phyloP scores from a whole-genome alignment of 23 red algal species.

The Gracilaria vermiculophylla region DNA sequence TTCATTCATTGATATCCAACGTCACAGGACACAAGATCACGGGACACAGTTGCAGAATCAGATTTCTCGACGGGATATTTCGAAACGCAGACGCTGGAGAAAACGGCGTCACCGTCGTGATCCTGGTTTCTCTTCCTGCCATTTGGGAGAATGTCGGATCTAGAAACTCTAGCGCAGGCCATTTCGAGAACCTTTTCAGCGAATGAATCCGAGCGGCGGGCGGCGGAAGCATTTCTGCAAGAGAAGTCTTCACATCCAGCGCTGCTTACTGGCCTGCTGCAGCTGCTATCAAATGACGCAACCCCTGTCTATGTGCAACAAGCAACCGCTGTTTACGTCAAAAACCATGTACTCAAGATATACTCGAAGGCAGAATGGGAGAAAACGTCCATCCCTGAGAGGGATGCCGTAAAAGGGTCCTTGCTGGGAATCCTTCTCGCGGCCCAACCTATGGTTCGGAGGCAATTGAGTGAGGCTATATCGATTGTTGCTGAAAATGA shows the following conservation, averaged over 20 bases:
- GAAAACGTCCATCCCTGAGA: slow-evolving; percentile 1
- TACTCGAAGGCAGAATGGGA: slow-evolving; percentile 70
- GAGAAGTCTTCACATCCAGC: slow-evolving; percentile 40
- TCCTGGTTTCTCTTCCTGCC: background rate
- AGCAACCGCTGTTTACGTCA: slow-evolving; percentile 89
- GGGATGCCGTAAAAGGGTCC: slow-evolving; percentile 54
- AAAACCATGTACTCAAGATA: slow-evolving; percentile 70
- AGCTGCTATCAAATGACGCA: slow-evolving; percentile 57
- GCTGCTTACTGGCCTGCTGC: slow-evolving; percentile 69
- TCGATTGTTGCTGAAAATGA: slow-evolving; percentile 78
- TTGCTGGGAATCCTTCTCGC: slow-evolving; percentile 55
- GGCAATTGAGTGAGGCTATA: slow-evolving; percentile 74
- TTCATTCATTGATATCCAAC: too few relatives aligned
- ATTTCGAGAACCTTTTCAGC: slow-evolving; percentile 87
- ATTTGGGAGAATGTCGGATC: slow-evolving; percentile 4
- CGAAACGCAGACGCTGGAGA: background rate
- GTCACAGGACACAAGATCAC: too few relatives aligned
- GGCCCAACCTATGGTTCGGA: slow-evolving; percentile 51
- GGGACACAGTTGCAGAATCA: too few relatives aligned
- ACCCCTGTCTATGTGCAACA: slow-evolving; percentile 69
- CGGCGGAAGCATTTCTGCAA: slow-evolving; percentile 76
- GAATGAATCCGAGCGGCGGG: slow-evolving; percentile 51
- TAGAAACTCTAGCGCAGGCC: slow-evolving; percentile 37
- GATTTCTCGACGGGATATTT: too few relatives aligned
- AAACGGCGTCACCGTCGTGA: background rate